Conservation (phyloP, 1,284 basidiomycete species). For the Heterobasidion annosum region DNA sequence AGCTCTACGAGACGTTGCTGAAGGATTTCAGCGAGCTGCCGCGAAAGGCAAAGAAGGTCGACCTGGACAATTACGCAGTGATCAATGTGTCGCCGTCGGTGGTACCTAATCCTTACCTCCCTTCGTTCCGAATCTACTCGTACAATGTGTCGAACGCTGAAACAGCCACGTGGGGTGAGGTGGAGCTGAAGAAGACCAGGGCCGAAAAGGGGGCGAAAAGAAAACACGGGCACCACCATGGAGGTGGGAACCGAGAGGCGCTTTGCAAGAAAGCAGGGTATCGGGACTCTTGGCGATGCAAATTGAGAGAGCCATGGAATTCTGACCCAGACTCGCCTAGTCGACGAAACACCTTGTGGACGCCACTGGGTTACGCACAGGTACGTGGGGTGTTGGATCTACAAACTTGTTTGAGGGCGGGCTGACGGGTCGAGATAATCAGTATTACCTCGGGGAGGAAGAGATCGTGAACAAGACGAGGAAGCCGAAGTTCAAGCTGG, state of each 20-base stretch:
- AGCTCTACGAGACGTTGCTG: constrained; percentile 42
- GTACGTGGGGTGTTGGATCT: constrained; percentile 26
- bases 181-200: constrained; percentile 16
- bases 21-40: constrained; percentile 51
- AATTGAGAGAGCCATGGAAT: constrained; percentile 49
- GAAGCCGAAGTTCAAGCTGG: constrained; percentile 64
- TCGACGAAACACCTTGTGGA: constrained; percentile 59
- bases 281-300: constrained; percentile 50
- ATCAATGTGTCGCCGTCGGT: constrained; percentile 76
- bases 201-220: constrained; percentile 23
- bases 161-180: constrained; percentile 15
- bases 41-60: constrained; percentile 38
- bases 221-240: constrained; percentile 39
- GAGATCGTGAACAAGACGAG: constrained; percentile 42
- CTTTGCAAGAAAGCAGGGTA: constrained; percentile 44
- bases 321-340: constrained; percentile 62
- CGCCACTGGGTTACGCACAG: constrained; percentile 77
- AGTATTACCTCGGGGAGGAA: constrained; percentile 75
- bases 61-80: constrained; percentile 62
- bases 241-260: constrained; percentile 24
- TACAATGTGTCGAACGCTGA: constrained; percentile 59
- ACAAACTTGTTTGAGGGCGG: not conserved
- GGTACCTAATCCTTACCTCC: constrained; percentile 83
- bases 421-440: constrained; percentile 5
- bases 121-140: constrained; percentile 75